Conservation (phyloP, 768 basidiomycete species). For the Boletus sensibilis region DNA sequence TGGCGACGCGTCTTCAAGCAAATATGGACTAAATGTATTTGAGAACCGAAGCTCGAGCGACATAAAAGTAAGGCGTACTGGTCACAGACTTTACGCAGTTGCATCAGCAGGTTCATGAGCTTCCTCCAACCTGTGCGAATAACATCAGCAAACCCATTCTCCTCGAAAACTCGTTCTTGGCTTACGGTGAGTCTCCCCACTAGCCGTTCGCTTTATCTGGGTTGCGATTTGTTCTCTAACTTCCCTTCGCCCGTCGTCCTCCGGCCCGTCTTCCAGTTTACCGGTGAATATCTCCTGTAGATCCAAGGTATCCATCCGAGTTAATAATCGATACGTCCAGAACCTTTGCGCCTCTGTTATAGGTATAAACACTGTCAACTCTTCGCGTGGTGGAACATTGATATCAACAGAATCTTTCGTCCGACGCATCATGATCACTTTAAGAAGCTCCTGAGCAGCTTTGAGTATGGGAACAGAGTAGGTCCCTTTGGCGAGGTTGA, state of each 20-base stretch:
- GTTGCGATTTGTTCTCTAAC: conserved; percentile 39
- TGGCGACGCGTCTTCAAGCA: conserved; percentile 49
- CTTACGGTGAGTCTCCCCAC: conserved; percentile 34
- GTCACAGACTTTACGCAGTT: conserved; percentile 68
- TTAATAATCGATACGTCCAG: conserved; percentile 58
- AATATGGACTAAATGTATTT: conserved; percentile 45
- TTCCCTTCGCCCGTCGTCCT: conserved; percentile 40
- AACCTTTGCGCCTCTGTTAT: conserved; percentile 60
- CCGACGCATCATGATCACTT: conserved; percentile 56
- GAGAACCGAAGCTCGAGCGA: not conserved
- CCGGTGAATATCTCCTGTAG: conserved; percentile 47
- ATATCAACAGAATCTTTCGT: conserved; percentile 53
- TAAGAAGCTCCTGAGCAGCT: conserved; percentile 48
- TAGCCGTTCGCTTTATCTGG: conserved; percentile 36
- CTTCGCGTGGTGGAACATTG: conserved; percentile 55
- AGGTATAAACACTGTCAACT: conserved; percentile 55
- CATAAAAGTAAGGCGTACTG: conserved; percentile 42
- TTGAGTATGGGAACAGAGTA: conserved; percentile 51
- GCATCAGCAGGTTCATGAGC: conserved; percentile 69
- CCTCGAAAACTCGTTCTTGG: not conserved
- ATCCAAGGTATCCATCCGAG: conserved; percentile 48
- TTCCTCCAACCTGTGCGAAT: conserved; percentile 47
- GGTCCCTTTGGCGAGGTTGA: conserved; percentile 50
- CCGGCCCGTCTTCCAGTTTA: conserved; percentile 26
- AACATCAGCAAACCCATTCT: not conserved